Conservation (phyloP, 2,329 filamentous ascomycete species). For the Domatiomyces catenatus region DNA sequence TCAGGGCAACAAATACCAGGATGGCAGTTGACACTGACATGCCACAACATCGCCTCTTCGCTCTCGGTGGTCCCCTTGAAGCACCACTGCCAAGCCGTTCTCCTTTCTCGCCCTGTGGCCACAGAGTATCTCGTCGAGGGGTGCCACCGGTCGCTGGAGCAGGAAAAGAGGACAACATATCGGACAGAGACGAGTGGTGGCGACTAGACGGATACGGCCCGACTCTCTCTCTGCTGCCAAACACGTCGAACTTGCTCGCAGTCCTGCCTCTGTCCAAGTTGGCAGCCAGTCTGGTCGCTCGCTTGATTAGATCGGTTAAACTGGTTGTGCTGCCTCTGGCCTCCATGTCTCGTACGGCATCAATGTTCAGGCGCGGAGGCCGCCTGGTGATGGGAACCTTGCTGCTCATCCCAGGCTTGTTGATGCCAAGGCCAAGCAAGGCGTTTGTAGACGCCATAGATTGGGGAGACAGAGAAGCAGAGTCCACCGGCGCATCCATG, state of each 20-base stretch:
- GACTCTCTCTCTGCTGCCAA: conserved; percentile 20
- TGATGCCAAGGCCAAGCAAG: conserved; percentile 12
- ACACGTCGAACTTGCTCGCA: conserved; percentile 40
- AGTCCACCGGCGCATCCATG: not conserved
- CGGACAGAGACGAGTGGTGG: conserved; percentile 41
- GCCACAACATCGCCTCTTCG: conserved; percentile 43
- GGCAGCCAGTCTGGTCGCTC: conserved; percentile 71
- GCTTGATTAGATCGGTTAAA: conserved; percentile 73
- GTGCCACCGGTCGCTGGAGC: conserved; percentile 38
- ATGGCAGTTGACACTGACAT: conserved; percentile 68
- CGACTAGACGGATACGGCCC: conserved; percentile 4
- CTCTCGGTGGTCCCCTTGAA: not conserved
- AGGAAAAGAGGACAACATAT: conserved; percentile 52
- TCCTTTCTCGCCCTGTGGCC: conserved; percentile 26
- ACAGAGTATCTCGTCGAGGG: conserved; percentile 23
- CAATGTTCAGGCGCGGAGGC: conserved; percentile 66
- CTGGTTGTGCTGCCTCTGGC: conserved; percentile 80
- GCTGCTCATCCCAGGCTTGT: conserved; percentile 24
- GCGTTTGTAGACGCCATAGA: conserved; percentile 11
- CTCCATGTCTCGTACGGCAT: conserved; percentile 67
- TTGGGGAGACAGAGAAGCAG: conserved; percentile 3
- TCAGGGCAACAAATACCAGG: conserved; percentile 45
- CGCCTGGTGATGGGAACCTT: conserved; percentile 25
- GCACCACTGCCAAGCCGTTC: conserved; percentile 2
- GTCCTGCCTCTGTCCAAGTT: conserved; percentile 73